Conservation (phyloP, 176 grass and related monocot species). For the Oryza brachyantha region DNA sequence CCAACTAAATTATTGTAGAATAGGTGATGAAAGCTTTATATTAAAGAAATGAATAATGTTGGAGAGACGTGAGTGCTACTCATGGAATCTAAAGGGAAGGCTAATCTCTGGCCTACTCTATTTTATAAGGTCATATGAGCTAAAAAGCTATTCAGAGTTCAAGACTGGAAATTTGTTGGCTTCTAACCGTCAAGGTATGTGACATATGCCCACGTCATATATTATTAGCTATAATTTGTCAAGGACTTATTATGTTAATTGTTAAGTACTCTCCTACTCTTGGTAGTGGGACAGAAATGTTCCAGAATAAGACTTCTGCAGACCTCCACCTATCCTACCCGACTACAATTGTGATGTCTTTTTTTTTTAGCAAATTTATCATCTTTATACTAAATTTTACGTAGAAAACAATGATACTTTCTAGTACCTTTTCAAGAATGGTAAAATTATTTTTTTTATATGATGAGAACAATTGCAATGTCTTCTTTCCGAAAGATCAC, state of each 20-base stretch:
- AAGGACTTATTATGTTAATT: no score
- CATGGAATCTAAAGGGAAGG: conserved; percentile 19
- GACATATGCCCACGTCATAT: neutral
- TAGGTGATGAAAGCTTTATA: conserved; percentile 20
- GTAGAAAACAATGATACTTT: no score
- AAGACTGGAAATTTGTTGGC: neutral
- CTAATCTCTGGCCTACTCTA: neutral
- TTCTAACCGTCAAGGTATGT: conserved; percentile 13
- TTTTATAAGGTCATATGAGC: neutral
- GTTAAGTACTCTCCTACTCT: no score
- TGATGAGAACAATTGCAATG: neutral
- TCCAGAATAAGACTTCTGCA: neutral
- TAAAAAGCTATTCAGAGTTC: conserved; percentile 15
- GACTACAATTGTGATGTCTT: neutral
- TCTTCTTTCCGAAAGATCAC: no score
- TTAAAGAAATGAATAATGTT: conserved; percentile 24
- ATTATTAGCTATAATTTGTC: neutral
- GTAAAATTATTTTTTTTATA: no score
- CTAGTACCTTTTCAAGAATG: no score
- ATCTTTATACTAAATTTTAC: no score
- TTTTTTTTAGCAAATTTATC: no score
- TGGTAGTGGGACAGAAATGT: neutral
- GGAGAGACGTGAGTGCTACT: conserved; percentile 33
- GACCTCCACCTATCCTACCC: neutral
- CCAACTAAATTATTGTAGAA: conserved; percentile 5